Evolutionary conservation across 2,329 filamentous ascomycete genomes (phyloP).

Genomic region (Fusarium vanettenii): DNA sequence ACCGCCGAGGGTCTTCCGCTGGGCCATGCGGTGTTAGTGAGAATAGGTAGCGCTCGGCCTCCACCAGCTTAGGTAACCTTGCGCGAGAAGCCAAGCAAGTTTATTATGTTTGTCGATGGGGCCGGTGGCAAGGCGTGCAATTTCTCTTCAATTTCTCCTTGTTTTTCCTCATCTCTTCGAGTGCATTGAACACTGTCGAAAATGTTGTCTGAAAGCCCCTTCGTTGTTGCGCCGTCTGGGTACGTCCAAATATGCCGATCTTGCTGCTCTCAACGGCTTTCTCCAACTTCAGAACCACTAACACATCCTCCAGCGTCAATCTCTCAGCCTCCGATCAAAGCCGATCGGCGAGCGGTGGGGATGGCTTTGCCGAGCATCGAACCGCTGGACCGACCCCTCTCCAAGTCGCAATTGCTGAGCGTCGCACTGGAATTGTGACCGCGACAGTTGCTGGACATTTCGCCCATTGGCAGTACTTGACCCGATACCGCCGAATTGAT

Average conservation of each 20-base stretch:
- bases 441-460: conserved; percentile 42
- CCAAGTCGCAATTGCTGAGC: conserved; percentile 34
- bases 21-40: neutral
- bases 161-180: neutral
- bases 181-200: neutral
- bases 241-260: conserved; percentile 22
- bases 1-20: conserved; percentile 12
- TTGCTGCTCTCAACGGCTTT: neutral
- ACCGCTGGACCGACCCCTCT: conserved; percentile 45
- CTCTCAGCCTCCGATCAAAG: conserved; percentile 38
- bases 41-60: conserved; percentile 16
- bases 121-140: conserved; percentile 17
- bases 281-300: conserved; percentile 21
- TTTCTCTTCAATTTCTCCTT: neutral
- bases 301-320: conserved; percentile 35
- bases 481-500: conserved; percentile 32
- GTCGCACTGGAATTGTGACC: conserved; percentile 39
- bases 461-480: conserved; percentile 42
- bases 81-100: conserved; percentile 16
- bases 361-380: conserved; percentile 41
- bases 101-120: conserved; percentile 9
- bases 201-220: conserved; percentile 21
- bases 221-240: conserved; percentile 21
- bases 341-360: conserved; percentile 36
- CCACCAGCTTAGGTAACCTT: conserved; percentile 40